Evolutionary conservation across 2,329 filamentous ascomycete species (phyloP).

Genomic region (Cordyceps farinosa): DNA sequence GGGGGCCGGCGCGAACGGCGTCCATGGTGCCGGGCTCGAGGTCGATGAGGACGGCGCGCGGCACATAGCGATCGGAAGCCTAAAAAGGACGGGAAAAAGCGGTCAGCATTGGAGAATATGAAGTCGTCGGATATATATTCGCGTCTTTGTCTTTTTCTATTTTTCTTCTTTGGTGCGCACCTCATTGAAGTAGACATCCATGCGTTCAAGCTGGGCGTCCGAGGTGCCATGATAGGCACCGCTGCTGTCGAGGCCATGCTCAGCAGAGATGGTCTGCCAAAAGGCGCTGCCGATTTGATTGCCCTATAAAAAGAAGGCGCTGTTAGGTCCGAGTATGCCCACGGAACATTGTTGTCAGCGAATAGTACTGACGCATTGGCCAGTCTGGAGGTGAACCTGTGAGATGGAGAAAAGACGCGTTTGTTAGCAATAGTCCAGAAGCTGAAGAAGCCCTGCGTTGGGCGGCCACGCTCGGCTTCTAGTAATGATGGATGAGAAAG

Average conservation of each 20-base stretch:
- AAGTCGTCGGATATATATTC: not conserved
- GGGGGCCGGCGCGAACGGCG: constrained; percentile 94
- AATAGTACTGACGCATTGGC: not conserved
- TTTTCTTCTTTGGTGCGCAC: constrained; percentile 31
- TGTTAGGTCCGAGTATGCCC: not conserved
- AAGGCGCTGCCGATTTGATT: constrained; percentile 99
- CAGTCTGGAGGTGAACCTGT: not conserved
- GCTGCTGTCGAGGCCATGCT: constrained; percentile 95
- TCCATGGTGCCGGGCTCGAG: constrained; percentile 99
- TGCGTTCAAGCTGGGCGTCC: constrained; percentile 97
- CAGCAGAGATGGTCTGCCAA: constrained; percentile 86
- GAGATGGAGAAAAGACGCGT: not conserved
- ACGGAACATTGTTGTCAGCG: not conserved
- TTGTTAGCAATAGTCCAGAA: not conserved
- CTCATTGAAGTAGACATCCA: constrained; percentile 98
- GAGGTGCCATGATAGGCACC: constrained; percentile 97
- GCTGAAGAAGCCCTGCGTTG: not conserved
- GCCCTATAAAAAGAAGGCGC: constrained; percentile 57
- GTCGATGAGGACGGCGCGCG: constrained; percentile 98
- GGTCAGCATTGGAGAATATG: not conserved
- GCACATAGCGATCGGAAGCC: constrained; percentile 96
- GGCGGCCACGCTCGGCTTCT: too few species aligned
- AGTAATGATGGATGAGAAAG: not conserved
- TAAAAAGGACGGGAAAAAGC: constrained; percentile 34
- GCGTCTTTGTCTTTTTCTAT: too few species aligned